Evolutionary conservation across 2,329 filamentous ascomycete species (phyloP).

Genomic region (Penicillium sp.): DNA sequence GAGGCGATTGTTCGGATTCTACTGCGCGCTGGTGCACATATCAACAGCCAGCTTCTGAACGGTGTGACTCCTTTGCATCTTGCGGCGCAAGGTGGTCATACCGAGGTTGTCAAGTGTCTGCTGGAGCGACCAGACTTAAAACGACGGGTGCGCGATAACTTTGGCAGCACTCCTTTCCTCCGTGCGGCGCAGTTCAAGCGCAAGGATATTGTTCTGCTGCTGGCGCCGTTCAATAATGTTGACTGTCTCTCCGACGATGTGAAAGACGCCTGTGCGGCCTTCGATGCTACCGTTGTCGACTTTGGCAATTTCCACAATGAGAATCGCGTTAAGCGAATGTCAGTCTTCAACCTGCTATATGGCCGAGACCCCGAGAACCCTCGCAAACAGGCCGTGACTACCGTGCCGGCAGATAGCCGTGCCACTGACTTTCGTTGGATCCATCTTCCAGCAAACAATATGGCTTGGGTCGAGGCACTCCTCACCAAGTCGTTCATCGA

Average conservation of each 20-base stretch:
- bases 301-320: conserved; percentile 51
- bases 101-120: conserved; percentile 39
- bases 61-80: conserved; percentile 44
- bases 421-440: conserved; percentile 56
- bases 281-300: conserved; percentile 57
- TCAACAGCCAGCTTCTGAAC: conserved; percentile 43
- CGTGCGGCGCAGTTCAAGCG: conserved; percentile 44
- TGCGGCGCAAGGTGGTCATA: conserved; percentile 44
- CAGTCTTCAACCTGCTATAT: conserved; percentile 57
- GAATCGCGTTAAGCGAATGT: conserved; percentile 50
- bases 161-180: conserved; percentile 45
- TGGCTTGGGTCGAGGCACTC: conserved; percentile 63
- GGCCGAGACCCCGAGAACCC: conserved; percentile 50
- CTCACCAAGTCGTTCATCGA: conserved; percentile 68
- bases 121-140: conserved; percentile 37
- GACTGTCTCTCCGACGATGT: conserved; percentile 43
- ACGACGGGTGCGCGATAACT: conserved; percentile 38
- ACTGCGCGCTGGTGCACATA: conserved; percentile 38
- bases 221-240: conserved; percentile 43
- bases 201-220: conserved; percentile 39
- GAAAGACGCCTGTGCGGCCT: conserved; percentile 50
- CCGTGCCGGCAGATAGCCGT: conserved; percentile 50
- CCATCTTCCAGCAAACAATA: conserved; percentile 56
- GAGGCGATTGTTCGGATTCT: conserved; percentile 49
- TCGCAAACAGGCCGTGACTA: conserved; percentile 51